Evolutionary conservation across 176 grass and related monocot genomes (phyloP), one percentile per base, ranked within the genome.

Genomic region (Lolium rigidum): DNA sequence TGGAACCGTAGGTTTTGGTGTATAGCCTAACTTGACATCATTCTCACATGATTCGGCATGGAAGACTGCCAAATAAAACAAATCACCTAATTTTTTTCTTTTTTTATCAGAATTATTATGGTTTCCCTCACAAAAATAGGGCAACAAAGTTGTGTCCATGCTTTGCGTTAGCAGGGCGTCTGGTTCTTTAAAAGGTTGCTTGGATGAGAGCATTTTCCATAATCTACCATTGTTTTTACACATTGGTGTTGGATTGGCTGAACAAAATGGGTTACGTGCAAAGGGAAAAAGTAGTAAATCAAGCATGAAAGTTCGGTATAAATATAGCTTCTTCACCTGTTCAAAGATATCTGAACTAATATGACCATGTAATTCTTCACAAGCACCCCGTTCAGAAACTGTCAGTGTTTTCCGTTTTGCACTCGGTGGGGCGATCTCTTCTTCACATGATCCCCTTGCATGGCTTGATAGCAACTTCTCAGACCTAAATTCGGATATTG

Each of bases 1-100:
- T 58, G 4, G 17, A 18, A 52, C 26, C 48, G 20, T 16, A 9
- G 46, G 65, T 70, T 82, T 82, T 82, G 63, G 5, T 55, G 52
- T 21, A 82, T 79, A 79, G 77, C 77, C 61, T 57, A 58, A 86
- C 63, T 79, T 85, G 11, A 74, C 50, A 39, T 24, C n/a, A 12
- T 56, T 47, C 3, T 52, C 15, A 82, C 48, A 17, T 72, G 62
- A 79, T 65, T 74, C 35, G 16, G 51, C 65, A 77, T 25, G 25
- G 4, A 54, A 78, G 20, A 50, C 44, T 51, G 35, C 7, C 43
- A 73, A 79, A 72, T n/a, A 76, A 77, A 83, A n/a, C 4, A 18
- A 4, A 39, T 17, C 15, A 10, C 24, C 25, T 39, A 59, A 49
- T 69, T 41, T 70, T 69, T 46, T 15, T 66, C 28, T 7, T 16